These are phyloP conservation scores for Sphagnum contortum DNA, from an alignment of 225 moss, liverwort and hornwort species.

Conservation along the genomic window DNA sequence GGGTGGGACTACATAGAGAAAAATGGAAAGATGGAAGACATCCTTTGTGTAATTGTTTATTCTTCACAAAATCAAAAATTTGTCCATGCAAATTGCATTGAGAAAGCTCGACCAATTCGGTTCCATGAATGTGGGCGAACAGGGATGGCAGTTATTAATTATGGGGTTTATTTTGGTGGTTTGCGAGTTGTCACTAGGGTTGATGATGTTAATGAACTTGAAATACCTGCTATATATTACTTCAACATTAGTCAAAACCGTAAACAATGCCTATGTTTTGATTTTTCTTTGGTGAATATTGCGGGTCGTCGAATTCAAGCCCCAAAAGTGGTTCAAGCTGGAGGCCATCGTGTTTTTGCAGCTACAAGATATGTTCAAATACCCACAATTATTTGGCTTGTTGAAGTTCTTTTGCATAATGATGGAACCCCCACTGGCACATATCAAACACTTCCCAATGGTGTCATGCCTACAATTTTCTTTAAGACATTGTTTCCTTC, in stretches of 20 bases:
- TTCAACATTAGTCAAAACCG: constrained; percentile 35
- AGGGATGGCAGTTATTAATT: constrained; percentile 44
- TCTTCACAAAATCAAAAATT: constrained; percentile 43
- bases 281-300: constrained; percentile 25
- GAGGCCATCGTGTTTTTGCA: constrained; percentile 26
- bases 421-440: constrained; percentile 37
- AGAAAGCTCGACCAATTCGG: constrained; percentile 29
- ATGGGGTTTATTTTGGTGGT: constrained; percentile 47
- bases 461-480: constrained; percentile 32
- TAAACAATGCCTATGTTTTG: constrained; percentile 30
- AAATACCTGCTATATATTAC: constrained; percentile 37
- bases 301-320: constrained; percentile 23
- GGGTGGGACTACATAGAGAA: constrained; percentile 35
- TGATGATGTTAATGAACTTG: constrained; percentile 12
- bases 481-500: constrained; percentile 29
- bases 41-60: constrained; percentile 39
- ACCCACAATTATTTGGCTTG: constrained; percentile 44
- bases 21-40: constrained; percentile 12
- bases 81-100: constrained; percentile 35
- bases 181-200: constrained; percentile 16
- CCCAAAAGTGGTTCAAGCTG: constrained; percentile 49
- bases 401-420: constrained; percentile 27
- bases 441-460: constrained; percentile 23
- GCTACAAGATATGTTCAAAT: constrained; percentile 30
- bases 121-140: constrained; percentile 31